Evolutionary conservation across 1,284 basidiomycete species (phyloP).

Genomic region (Leccinum variabile): DNA sequence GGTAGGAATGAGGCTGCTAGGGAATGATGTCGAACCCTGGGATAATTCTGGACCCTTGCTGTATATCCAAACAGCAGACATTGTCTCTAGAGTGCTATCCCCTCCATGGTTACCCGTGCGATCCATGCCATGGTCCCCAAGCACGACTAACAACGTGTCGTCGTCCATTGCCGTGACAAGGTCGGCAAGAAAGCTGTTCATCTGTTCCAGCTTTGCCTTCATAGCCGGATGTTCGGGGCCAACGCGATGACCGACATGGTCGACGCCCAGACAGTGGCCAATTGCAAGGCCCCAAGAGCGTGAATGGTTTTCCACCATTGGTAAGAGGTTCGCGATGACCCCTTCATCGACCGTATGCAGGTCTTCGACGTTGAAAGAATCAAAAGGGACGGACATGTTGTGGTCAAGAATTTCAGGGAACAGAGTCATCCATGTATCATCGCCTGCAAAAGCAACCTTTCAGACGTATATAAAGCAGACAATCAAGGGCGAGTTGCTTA

Average conservation of each 20-base stretch:
- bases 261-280: slow-evolving; percentile 96
- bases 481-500: slow-evolving; percentile 6
- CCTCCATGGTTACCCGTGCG: slow-evolving; percentile 94
- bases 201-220: slow-evolving; percentile 83
- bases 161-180: slow-evolving; percentile 71
- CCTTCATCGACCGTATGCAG: slow-evolving; percentile 94
- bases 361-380: slow-evolving; percentile 99
- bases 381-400: slow-evolving; percentile 80
- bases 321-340: slow-evolving; percentile 85
- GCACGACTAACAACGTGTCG: slow-evolving; percentile 85
- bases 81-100: slow-evolving; percentile 84
- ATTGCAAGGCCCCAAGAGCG: slow-evolving; percentile 82
- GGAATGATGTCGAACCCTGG: slow-evolving; percentile 37
- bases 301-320: slow-evolving; percentile 34
- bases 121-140: slow-evolving; percentile 99
- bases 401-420: slow-evolving; percentile 77
- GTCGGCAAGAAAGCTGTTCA: slow-evolving; percentile 76
- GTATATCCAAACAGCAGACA: slow-evolving; percentile 90
- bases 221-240: slow-evolving; percentile 89
- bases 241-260: slow-evolving; percentile 94
- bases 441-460: slow-evolving; percentile 86
- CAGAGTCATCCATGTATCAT: slow-evolving; percentile 94
- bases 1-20: slow-evolving; percentile 50
- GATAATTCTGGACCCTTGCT: slow-evolving; percentile 61
- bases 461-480: slow-evolving; percentile 11